Percentiles rank a stretch among this genome's conserved stretches.
These are phyloP conservation scores for Pythium coloratum DNA, from an alignment of 352 stramenopile species.

Conservation along the genomic window DNA sequence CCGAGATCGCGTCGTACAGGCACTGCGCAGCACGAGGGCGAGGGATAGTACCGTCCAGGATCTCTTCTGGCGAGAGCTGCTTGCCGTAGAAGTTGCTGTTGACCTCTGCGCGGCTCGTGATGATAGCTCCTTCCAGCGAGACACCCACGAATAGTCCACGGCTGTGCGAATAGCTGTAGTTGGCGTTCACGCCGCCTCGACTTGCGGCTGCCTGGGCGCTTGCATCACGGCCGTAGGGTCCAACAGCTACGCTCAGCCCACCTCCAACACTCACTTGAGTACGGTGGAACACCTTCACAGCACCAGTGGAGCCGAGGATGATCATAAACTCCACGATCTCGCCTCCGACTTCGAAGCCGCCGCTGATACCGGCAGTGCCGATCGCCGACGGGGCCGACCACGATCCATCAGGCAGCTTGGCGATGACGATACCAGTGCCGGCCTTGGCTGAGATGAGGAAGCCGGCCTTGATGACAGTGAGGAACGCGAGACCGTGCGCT, in stretches of 20 bases:
- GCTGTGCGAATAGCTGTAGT: constrained; percentile 94
- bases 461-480: constrained; percentile 84
- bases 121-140: constrained; percentile 91
- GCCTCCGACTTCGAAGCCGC: constrained; percentile 86
- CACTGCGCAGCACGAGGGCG: constrained; percentile 66
- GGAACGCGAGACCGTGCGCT: constrained; percentile 79
- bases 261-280: constrained; percentile 91
- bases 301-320: constrained; percentile 90
- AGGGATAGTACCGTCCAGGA: constrained; percentile 59
- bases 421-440: constrained; percentile 89
- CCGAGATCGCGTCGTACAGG: constrained; percentile 75
- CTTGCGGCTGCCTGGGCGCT: constrained; percentile 80
- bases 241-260: constrained; percentile 89
- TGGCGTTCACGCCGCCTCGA: constrained; percentile 77
- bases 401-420: constrained; percentile 74
- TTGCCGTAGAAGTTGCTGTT: constrained; percentile 96
- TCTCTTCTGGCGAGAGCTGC: constrained; percentile 74
- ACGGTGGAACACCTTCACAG: constrained; percentile 91
- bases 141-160: constrained; percentile 93
- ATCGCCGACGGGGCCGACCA: constrained; percentile 95
- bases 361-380: constrained; percentile 87
- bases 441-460: constrained; percentile 84
- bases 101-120: constrained; percentile 88
- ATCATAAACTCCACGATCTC: constrained; percentile 95
- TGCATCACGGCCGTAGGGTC: constrained; percentile 87